Percentiles rank a stretch among this genome's conserved stretches.
phyloP scores from a whole-genome alignment of 768 basidiomycete species.

The Suillus subaureus region DNA sequence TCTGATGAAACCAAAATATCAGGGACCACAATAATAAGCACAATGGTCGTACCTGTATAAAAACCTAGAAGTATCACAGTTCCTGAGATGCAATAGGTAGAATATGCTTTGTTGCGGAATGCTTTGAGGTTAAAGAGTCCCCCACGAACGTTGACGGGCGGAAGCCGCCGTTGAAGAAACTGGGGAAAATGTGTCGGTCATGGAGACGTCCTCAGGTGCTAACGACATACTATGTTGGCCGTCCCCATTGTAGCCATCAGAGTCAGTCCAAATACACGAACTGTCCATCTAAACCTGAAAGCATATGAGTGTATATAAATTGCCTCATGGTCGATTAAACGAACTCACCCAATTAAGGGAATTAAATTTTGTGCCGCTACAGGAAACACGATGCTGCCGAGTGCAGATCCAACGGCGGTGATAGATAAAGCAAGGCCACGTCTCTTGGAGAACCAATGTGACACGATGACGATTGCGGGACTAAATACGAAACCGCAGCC shows the following conservation, averaged over 20 bases:
- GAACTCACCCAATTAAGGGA: conserved; percentile 58
- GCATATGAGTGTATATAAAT: neutral
- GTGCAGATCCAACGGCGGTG: conserved; percentile 62
- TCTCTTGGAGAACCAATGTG: conserved; percentile 71
- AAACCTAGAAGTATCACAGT: conserved; percentile 67
- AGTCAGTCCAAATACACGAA: conserved; percentile 70
- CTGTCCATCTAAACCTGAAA: conserved; percentile 73
- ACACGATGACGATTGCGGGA: conserved; percentile 56
- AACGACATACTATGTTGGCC: conserved; percentile 51
- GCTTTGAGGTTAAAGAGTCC: conserved; percentile 58
- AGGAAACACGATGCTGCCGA: conserved; percentile 72
- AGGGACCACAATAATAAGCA: conserved; percentile 7
- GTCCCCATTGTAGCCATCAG: conserved; percentile 51
- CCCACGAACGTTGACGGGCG: conserved; percentile 52
- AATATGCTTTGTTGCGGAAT: conserved; percentile 50
- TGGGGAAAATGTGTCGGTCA: neutral
- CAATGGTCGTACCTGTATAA: conserved; percentile 52
- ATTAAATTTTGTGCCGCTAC: conserved; percentile 60
- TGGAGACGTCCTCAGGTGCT: conserved; percentile 10
- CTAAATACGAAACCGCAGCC: conserved; percentile 63
- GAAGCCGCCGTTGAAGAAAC: conserved; percentile 48
- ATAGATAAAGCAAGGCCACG: conserved; percentile 62
- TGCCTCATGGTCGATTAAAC: conserved; percentile 16
- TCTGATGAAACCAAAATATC: conserved; percentile 37
- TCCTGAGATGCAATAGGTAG: conserved; percentile 58